Percentiles rank a stretch among this genome's conserved stretches.
phyloP scores from a whole-genome alignment of 1,284 basidiomycete species.

The Rhodotorula sp. region DNA sequence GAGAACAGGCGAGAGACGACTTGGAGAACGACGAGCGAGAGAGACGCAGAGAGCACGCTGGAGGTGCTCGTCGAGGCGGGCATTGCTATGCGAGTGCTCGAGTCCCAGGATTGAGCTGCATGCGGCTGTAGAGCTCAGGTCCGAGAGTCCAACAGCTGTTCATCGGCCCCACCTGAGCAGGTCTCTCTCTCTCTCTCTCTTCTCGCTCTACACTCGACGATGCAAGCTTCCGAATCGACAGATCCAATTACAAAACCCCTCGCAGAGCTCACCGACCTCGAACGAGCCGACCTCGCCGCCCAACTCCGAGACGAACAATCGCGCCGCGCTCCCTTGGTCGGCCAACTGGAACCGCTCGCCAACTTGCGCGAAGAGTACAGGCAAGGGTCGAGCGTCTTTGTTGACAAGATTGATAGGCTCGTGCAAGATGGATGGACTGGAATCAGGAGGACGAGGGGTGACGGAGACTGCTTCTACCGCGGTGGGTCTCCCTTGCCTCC shows the following conservation, averaged over 20 bases:
- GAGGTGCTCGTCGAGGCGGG: neutral
- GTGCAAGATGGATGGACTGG: constrained; percentile 60
- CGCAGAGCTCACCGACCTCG: constrained; percentile 31
- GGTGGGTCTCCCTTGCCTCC: constrained; percentile 44
- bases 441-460: constrained; percentile 67
- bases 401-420: constrained; percentile 64
- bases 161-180: neutral
- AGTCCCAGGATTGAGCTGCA: constrained; percentile 38
- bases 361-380: constrained; percentile 60
- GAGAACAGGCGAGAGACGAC: constrained; percentile 78
- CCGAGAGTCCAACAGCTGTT: too few species aligned
- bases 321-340: constrained; percentile 47
- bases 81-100: neutral
- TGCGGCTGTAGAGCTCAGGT: neutral
- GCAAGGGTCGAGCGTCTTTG: constrained; percentile 57
- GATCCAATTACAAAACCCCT: neutral
- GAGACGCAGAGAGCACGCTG: constrained; percentile 45
- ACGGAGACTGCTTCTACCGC: constrained; percentile 74
- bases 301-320: constrained; percentile 23
- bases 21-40: constrained; percentile 76
- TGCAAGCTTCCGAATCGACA: neutral
- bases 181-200: too few species aligned
- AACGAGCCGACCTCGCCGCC: constrained; percentile 32
- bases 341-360: constrained; percentile 48
- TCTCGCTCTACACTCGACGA: neutral